Evolutionary conservation across 768 basidiomycete genomes (phyloP).

Genomic region (Pholiota molesta): DNA sequence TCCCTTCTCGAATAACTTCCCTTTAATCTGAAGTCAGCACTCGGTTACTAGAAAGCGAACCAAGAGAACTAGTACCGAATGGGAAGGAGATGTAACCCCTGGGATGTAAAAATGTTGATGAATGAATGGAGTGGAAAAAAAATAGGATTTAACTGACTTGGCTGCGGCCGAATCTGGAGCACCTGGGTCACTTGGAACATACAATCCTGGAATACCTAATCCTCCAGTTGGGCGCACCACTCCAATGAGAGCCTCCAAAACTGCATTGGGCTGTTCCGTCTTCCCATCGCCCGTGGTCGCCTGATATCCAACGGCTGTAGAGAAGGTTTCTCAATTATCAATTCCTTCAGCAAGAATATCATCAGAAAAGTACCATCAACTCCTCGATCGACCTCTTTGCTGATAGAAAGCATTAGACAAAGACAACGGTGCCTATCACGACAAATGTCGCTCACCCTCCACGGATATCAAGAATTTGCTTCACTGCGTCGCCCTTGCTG

Average conservation of each 20-base stretch:
- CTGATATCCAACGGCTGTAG: slow-evolving; percentile 54
- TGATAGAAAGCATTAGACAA: slow-evolving; percentile 15
- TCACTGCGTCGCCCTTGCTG: slow-evolving; percentile 47
- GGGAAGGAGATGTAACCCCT: slow-evolving; percentile 57
- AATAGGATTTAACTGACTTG: slow-evolving; percentile 35
- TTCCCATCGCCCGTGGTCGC: slow-evolving; percentile 55
- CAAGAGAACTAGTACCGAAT: slow-evolving; percentile 36
- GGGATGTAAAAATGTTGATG: background rate
- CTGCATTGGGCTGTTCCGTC: slow-evolving; percentile 57
- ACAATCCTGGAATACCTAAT: slow-evolving; percentile 59
- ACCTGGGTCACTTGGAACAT: slow-evolving; percentile 59
- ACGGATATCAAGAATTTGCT: slow-evolving; percentile 46
- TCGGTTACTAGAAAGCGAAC: background rate
- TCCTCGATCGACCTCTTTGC: slow-evolving; percentile 52
- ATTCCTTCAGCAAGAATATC: too few species aligned
- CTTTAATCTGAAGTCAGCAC: slow-evolving; percentile 17
- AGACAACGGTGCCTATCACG: too few species aligned
- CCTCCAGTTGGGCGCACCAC: slow-evolving; percentile 58
- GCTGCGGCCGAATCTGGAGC: slow-evolving; percentile 54
- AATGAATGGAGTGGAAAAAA: background rate
- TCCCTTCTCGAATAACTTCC: slow-evolving; percentile 57
- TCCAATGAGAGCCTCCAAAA: slow-evolving; percentile 52
- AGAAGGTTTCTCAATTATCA: background rate
- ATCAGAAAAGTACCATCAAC: slow-evolving; percentile 39
- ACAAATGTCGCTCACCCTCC: slow-evolving; percentile 38